phyloP scores from a whole-genome alignment of 192 early-diverging fungal genomes.

The Coemansia sp. region DNA sequence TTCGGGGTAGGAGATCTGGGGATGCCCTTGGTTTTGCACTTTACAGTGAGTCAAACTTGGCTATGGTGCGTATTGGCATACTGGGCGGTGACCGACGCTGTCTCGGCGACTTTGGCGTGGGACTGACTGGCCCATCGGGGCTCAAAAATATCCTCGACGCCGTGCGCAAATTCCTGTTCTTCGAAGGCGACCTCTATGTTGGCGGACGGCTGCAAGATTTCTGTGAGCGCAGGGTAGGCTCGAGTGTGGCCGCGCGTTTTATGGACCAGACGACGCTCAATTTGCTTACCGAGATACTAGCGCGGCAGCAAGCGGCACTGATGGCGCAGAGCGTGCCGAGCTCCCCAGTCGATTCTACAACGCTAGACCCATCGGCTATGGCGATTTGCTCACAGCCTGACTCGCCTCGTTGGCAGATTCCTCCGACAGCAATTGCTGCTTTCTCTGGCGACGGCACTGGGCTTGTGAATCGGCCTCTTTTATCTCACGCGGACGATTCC shows the following conservation, averaged over 20 bases:
- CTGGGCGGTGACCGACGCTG: background rate
- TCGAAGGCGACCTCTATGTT: background rate
- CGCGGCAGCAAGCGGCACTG: background rate
- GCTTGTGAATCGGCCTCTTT: no score
- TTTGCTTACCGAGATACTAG: background rate
- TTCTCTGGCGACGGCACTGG: background rate
- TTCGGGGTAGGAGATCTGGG: background rate
- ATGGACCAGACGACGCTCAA: background rate
- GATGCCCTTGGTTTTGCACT: background rate
- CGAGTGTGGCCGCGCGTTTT: background rate
- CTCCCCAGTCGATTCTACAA: background rate
- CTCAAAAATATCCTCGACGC: background rate
- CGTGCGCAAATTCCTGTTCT: background rate
- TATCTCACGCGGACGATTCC: no score
- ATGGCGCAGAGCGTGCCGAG: background rate
- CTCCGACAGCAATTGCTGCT: background rate
- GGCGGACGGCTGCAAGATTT: background rate
- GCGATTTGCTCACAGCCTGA: background rate
- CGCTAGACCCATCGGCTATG: background rate
- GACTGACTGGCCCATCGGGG: background rate
- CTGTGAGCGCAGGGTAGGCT: background rate
- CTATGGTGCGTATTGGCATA: background rate
- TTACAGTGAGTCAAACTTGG: background rate
- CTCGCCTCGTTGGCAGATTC: background rate
- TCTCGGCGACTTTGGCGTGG: background rate